These are phyloP conservation scores for Phytomonas sp. DNA, from an alignment of 208 protist species.

Conservation along the genomic window DNA sequence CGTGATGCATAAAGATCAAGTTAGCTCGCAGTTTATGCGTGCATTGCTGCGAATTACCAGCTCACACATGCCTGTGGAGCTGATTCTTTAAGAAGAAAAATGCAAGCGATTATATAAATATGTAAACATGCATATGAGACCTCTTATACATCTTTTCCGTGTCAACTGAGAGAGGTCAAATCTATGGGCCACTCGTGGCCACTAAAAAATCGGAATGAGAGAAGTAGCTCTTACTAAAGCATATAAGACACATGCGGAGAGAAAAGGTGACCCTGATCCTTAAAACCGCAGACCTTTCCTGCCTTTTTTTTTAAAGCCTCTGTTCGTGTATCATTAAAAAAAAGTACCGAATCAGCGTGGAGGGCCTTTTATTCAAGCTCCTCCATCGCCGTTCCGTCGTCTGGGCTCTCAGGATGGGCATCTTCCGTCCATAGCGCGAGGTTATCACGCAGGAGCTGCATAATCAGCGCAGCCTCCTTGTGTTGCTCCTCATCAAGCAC, in stretches of 20 bases:
- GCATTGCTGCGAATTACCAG: not conserved
- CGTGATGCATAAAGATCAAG: not conserved
- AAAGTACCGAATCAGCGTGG: not conserved
- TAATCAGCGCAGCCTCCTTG: slow-evolving; percentile 99
- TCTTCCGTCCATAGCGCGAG: slow-evolving; percentile 97
- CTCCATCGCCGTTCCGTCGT: slow-evolving; percentile 83
- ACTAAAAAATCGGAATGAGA: not conserved
- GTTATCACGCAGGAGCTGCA: slow-evolving; percentile 99
- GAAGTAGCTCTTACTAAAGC: not conserved
- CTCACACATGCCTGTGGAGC: not conserved
- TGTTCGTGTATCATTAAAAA: not conserved
- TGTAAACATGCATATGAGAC: slow-evolving; percentile 9
- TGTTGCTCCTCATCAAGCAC: slow-evolving; percentile 96
- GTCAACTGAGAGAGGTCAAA: slow-evolving; percentile 12
- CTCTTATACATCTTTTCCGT: slow-evolving; percentile 13
- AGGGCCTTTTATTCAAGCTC: slow-evolving; percentile 65
- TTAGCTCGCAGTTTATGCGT: not conserved
- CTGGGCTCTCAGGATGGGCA: slow-evolving; percentile 64
- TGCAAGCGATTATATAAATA: slow-evolving; percentile 5
- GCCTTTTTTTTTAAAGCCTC: slow-evolving; percentile 2
- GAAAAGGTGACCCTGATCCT: slow-evolving; percentile 8
- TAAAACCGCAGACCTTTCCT: not conserved
- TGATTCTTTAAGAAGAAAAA: slow-evolving; percentile 4
- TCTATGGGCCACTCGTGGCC: not conserved
- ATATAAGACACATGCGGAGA: not conserved